phyloP scores from a whole-genome alignment of 139 green algal species.

The Ettlia oleoabundans region DNA sequence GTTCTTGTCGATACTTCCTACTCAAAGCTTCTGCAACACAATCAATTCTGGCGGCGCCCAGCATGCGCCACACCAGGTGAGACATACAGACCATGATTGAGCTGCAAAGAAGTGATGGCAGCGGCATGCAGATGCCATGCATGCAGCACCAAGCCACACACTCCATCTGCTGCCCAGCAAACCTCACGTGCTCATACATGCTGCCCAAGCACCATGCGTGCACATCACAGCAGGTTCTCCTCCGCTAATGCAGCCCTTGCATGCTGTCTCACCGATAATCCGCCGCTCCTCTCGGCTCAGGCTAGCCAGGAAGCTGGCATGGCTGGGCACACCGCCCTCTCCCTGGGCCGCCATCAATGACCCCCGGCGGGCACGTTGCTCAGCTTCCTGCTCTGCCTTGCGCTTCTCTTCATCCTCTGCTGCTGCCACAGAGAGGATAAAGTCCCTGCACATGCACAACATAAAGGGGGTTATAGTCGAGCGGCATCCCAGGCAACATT shows the following conservation, averaged over 20 bases:
- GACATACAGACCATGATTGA: no score
- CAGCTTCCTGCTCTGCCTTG: conserved; percentile 10
- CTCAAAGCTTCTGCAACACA: conserved; percentile 28
- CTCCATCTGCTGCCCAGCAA: no score
- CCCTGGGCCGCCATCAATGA: background rate
- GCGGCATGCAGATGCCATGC: no score
- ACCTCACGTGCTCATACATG: no score
- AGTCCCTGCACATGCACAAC: conserved; percentile 37
- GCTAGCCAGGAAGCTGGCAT: conserved; percentile 23
- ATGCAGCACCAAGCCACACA: no score
- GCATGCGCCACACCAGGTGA: no score
- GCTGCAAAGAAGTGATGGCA: no score
- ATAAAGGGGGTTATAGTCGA: no score
- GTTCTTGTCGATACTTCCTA: background rate
- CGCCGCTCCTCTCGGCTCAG: conserved; percentile 15
- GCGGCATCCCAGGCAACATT: no score
- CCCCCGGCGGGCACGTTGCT: background rate
- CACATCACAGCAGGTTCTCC: background rate
- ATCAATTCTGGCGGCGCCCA: no score
- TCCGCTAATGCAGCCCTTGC: background rate
- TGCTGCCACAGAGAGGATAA: conserved; percentile 28
- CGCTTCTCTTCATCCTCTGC: conserved; percentile 28
- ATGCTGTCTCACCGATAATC: conserved; percentile 2
- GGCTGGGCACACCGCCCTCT: conserved; percentile 2
- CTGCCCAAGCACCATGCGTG: no score